Evolutionary conservation across 805 yeast genomes (phyloP), one percentile per base, ranked within the genome.

Genomic region (Pichia deserticola): DNA sequence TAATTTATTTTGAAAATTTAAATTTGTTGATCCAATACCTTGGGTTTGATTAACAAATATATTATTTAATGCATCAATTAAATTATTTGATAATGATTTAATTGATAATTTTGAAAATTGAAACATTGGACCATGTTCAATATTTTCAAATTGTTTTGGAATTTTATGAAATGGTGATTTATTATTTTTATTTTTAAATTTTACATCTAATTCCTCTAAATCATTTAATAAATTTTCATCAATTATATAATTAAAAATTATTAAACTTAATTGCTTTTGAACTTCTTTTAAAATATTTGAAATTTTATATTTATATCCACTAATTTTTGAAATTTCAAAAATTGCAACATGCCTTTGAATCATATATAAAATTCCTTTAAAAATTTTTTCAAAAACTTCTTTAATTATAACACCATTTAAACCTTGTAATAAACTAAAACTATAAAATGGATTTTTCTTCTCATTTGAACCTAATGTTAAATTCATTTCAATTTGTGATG

Each of bases 361-460:
- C 5, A 86, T 79, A 28, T 81, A 73, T 39, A 83, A 66, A 47
- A 80, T 64, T 61, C 80, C 82, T 32, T 79, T 70, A 58, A 85
- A 89, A n/a, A 88, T 72, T 8, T 80, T 73, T 64, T 86, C 79
- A 54, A 86, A 84, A 39, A 89, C 73, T 53, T 87, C 89, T 54
- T 82, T 79, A 34, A 89, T 66, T 0, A 87, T 74, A 0, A 75
- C 63, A 0, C 69, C 45, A 36, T 55, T 57, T 39, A 57, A 40
- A 51, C 81, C 84, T 51, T 75, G 73, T 47, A 70, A 58, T 8
- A 70, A 57, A 13, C 52, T 45, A 9, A 54, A 50, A 20, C 35
- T 40, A 2, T 66, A 52, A 7, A 73, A 75, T 54, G 68, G 63
- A 36, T 64, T 67, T 13, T 46, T 44, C 25, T 53, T 40, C 25